phyloP scores from a whole-genome alignment of 2,329 filamentous ascomycete genomes.

The Beauveria asiatica region DNA sequence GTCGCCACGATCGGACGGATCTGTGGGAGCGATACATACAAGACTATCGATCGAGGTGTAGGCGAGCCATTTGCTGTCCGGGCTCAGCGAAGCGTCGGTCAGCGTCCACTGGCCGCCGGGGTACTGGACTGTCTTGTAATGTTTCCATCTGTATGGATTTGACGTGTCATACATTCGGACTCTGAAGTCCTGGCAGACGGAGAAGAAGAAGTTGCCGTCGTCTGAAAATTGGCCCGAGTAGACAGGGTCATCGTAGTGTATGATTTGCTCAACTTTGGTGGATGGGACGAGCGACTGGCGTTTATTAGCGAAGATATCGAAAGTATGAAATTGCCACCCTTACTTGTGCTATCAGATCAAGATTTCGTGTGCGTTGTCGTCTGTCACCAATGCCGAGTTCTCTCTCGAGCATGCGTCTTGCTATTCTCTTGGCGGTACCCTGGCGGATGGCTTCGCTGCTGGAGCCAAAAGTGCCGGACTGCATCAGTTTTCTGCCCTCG shows the following conservation, averaged over 20 bases:
- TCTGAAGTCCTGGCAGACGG: slow-evolving; percentile 83
- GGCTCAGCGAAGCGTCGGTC: slow-evolving; percentile 83
- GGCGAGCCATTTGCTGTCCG: slow-evolving; percentile 84
- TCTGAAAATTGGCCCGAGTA: slow-evolving; percentile 96
- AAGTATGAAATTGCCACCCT: slow-evolving; percentile 10
- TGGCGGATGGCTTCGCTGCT: slow-evolving; percentile 47
- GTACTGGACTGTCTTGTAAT: slow-evolving; percentile 84
- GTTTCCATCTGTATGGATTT: slow-evolving; percentile 89
- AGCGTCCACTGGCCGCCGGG: slow-evolving; percentile 91
- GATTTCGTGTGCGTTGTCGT: slow-evolving; percentile 51
- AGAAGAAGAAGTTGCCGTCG: slow-evolving; percentile 96
- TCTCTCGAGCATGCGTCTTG: slow-evolving; percentile 66
- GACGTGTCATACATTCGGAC: slow-evolving; percentile 97
- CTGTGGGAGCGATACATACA: slow-evolving; percentile 80
- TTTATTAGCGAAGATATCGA: not conserved
- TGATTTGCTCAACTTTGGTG: slow-evolving; percentile 71
- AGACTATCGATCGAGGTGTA: slow-evolving; percentile 82
- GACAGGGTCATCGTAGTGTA: slow-evolving; percentile 77
- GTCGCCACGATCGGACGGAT: slow-evolving; percentile 72
- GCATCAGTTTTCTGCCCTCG: slow-evolving; percentile 69
- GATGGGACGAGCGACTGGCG: slow-evolving; percentile 65
- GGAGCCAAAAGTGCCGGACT: slow-evolving; percentile 68
- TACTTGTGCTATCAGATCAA: slow-evolving; percentile 60
- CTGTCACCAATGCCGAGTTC: slow-evolving; percentile 66
- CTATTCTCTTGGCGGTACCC: slow-evolving; percentile 48